Conservation (phyloP, 1,284 basidiomycete species). For the Cryptococcus sp. region DNA sequence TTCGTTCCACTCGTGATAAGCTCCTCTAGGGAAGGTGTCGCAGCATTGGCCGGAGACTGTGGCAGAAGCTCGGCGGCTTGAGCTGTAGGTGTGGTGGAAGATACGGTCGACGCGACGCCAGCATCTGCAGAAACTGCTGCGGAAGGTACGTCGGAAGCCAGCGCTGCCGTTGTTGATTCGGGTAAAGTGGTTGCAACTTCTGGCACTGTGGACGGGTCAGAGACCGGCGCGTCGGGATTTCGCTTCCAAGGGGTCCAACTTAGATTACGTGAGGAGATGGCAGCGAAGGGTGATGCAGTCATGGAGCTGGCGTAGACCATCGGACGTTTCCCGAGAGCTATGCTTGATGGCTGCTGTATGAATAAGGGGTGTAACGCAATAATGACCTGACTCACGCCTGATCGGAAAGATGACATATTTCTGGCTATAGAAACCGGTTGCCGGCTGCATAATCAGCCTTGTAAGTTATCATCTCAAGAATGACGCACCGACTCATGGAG, state of each 20-base stretch:
- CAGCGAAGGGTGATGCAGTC: background rate
- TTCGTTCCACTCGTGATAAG: conserved; percentile 27
- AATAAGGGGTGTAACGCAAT: background rate
- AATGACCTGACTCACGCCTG: background rate
- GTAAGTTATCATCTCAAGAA: background rate
- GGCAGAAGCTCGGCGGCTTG: conserved; percentile 31
- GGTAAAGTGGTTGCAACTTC: conserved; percentile 3
- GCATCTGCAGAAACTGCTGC: conserved; percentile 4
- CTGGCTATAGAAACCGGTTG: background rate
- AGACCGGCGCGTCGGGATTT: background rate
- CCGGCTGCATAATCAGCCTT: background rate
- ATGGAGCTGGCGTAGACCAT: background rate
- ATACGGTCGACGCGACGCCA: conserved; percentile 1
- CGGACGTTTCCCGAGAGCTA: conserved; percentile 38
- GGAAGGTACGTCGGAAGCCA: conserved; percentile 10
- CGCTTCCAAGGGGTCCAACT: conserved; percentile 28
- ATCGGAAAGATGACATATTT: background rate
- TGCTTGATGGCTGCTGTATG: conserved; percentile 18
- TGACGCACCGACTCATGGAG: background rate
- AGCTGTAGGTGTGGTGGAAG: conserved; percentile 11
- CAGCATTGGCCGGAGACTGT: conserved; percentile 30
- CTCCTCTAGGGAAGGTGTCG: conserved; percentile 38
- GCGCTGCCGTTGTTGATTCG: conserved; percentile 3
- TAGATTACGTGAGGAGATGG: conserved; percentile 13
- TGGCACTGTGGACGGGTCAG: conserved; percentile 2